These are phyloP conservation scores for Camellia granthamiana DNA, from an alignment of 148 eudicot genomes.

Conservation along the genomic window DNA sequence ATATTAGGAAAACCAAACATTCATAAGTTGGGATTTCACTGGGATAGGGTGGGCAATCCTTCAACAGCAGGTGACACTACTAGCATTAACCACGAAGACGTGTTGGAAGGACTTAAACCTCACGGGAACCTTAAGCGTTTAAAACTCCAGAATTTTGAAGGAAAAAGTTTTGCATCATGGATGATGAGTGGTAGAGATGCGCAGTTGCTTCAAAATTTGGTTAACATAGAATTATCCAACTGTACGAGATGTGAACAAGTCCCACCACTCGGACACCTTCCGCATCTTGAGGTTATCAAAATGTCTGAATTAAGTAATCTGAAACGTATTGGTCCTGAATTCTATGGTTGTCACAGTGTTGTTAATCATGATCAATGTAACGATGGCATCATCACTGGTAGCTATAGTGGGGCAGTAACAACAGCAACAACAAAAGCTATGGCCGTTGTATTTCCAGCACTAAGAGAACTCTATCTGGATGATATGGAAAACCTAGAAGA, in stretches of 20 bases:
- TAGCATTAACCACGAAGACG: neutral
- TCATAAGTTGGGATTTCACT: neutral
- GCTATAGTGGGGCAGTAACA: neutral
- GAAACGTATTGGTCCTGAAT: too few relatives aligned
- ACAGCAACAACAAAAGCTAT: neutral
- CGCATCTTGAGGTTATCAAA: too few relatives aligned
- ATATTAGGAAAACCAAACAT: neutral
- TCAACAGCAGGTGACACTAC: neutral
- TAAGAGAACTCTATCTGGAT: neutral
- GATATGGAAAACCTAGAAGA: neutral
- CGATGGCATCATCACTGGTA: neutral
- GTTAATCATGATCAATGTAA: neutral
- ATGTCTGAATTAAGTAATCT: too few relatives aligned
- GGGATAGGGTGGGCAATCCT: neutral
- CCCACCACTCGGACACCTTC: too few relatives aligned
- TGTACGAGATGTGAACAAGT: too few relatives aligned
- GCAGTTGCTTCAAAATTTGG: too few relatives aligned
- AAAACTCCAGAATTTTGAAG: too few relatives aligned
- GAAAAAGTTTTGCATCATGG: too few relatives aligned
- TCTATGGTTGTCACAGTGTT: too few relatives aligned
- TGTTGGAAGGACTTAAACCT: neutral
- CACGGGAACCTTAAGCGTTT: too few relatives aligned
- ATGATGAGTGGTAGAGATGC: too few relatives aligned
- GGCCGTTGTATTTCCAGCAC: neutral
- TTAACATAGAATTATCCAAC: too few relatives aligned